Percentiles rank a stretch among this genome's conserved stretches.
Evolutionary conservation across 1,139 yeast species (phyloP).

Genomic region (Zygosaccharomyces sapae): DNA sequence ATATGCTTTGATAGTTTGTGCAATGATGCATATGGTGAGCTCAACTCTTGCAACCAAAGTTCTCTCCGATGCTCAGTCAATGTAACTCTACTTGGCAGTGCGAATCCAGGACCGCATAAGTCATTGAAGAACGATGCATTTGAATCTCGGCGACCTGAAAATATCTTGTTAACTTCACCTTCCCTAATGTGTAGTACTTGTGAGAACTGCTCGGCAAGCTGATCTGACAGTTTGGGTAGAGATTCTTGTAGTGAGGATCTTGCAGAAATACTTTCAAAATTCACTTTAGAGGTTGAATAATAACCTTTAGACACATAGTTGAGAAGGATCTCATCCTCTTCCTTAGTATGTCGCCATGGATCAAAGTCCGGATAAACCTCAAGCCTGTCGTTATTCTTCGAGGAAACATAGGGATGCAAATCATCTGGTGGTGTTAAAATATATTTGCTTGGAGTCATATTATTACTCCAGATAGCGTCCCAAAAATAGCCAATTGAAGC

Average conservation of each 20-base stretch:
- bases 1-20: conserved; percentile 66
- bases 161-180: conserved; percentile 61
- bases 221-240: conserved; percentile 50
- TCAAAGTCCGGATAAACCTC: conserved; percentile 64
- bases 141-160: conserved; percentile 33
- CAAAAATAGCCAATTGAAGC: not conserved
- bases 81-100: conserved; percentile 56
- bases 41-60: conserved; percentile 77
- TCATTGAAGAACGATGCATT: conserved; percentile 17
- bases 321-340: conserved; percentile 50
- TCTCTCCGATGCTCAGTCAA: conserved; percentile 81
- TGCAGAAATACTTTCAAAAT: conserved; percentile 56
- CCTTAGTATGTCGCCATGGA: conserved; percentile 68
- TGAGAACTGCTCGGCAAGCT: conserved; percentile 57
- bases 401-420: conserved; percentile 29
- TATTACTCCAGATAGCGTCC: not conserved
- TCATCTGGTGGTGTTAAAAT: conserved; percentile 35
- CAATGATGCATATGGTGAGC: conserved; percentile 62
- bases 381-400: conserved; percentile 7
- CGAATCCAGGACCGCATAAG: conserved; percentile 34
- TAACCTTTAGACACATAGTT: conserved; percentile 57
- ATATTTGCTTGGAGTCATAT: conserved; percentile 34
- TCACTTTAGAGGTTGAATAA: conserved; percentile 50
- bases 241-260: conserved; percentile 46
- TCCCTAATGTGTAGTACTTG: conserved; percentile 65